Conservation (phyloP, 2,329 filamentous ascomycete species). For the Verticillium albo-atrum region DNA sequence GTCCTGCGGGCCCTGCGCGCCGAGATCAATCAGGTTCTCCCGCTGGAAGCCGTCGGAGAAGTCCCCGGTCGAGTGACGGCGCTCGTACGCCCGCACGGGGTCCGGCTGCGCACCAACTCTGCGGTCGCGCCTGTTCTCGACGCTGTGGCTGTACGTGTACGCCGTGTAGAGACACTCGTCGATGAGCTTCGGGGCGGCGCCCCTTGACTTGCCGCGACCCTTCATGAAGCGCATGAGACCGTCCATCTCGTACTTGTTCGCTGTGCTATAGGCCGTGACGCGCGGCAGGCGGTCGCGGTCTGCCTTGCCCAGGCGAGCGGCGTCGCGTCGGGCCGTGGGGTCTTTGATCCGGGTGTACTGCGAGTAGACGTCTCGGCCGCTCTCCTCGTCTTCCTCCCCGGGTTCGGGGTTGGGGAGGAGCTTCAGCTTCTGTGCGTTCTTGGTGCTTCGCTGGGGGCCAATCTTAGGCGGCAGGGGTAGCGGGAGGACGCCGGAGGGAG, state of each 20-base stretch:
- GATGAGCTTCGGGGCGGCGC: constrained; percentile 84
- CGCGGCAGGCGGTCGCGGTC: constrained; percentile 82
- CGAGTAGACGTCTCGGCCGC: constrained; percentile 91
- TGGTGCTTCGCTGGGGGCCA: constrained; percentile 89
- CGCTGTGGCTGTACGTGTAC: constrained; percentile 67
- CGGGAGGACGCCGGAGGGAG: constrained; percentile 29
- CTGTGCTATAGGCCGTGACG: constrained; percentile 95
- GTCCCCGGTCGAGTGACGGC: constrained; percentile 72
- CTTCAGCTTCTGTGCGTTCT: constrained; percentile 95
- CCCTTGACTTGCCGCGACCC: constrained; percentile 69
- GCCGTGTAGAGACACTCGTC: constrained; percentile 98
- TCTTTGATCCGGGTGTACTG: constrained; percentile 98
- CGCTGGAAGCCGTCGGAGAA: constrained; percentile 56
- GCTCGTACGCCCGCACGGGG: constrained; percentile 48
- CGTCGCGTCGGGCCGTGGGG: constrained; percentile 85
- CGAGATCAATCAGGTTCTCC: constrained; percentile 61
- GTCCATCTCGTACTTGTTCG: constrained; percentile 86
- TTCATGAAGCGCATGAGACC: constrained; percentile 88
- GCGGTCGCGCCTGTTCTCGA: constrained; percentile 28
- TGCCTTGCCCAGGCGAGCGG: constrained; percentile 86
- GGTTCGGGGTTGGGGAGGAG: constrained; percentile 88
- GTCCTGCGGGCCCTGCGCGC: constrained; percentile 30
- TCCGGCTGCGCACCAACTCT: constrained; percentile 20
- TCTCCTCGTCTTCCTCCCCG: constrained; percentile 85
- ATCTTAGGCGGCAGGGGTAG: constrained; percentile 57